Evolutionary conservation across 1,284 basidiomycete genomes (phyloP).

Genomic region (Exsudoporus floridanus): DNA sequence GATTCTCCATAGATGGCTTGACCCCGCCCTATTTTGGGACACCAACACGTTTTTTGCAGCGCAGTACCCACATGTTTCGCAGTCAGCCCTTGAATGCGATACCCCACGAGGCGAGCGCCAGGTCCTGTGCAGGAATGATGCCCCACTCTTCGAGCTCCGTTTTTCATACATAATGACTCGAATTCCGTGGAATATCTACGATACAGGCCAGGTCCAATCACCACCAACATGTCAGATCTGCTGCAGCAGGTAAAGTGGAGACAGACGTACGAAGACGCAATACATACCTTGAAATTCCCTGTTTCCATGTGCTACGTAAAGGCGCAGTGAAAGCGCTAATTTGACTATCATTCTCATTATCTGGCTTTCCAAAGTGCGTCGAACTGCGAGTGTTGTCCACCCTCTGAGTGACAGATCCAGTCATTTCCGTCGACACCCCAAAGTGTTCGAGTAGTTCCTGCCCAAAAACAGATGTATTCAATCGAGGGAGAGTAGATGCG

Average conservation of each 20-base stretch:
- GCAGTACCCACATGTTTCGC: slow-evolving; percentile 33
- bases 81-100: slow-evolving; percentile 18
- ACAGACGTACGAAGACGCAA: slow-evolving; percentile 28
- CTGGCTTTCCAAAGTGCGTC: slow-evolving; percentile 32
- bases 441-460: slow-evolving; percentile 27
- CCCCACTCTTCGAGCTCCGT: slow-evolving; percentile 22
- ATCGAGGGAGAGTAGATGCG: slow-evolving; percentile 31
- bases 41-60: slow-evolving; percentile 35
- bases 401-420: slow-evolving; percentile 30
- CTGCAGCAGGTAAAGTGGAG: slow-evolving; percentile 15
- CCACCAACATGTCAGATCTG: slow-evolving; percentile 23
- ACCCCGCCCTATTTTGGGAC: slow-evolving; percentile 28
- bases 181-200: slow-evolving; percentile 28
- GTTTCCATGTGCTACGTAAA: slow-evolving; percentile 31
- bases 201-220: slow-evolving; percentile 23
- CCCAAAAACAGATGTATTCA: slow-evolving; percentile 34
- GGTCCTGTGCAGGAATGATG: slow-evolving; percentile 24
- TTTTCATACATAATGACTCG: slow-evolving; percentile 35
- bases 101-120: slow-evolving; percentile 32
- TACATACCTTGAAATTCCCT: slow-evolving; percentile 23
- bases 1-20: slow-evolving; percentile 17
- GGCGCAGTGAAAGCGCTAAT: slow-evolving; percentile 15
- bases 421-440: slow-evolving; percentile 38
- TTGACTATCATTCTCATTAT: slow-evolving; percentile 18
- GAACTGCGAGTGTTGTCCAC: slow-evolving; percentile 29